Base-by-base conservation (phyloP, 2,329 filamentous ascomycete species). In the Exophiala bonariae region DNA sequence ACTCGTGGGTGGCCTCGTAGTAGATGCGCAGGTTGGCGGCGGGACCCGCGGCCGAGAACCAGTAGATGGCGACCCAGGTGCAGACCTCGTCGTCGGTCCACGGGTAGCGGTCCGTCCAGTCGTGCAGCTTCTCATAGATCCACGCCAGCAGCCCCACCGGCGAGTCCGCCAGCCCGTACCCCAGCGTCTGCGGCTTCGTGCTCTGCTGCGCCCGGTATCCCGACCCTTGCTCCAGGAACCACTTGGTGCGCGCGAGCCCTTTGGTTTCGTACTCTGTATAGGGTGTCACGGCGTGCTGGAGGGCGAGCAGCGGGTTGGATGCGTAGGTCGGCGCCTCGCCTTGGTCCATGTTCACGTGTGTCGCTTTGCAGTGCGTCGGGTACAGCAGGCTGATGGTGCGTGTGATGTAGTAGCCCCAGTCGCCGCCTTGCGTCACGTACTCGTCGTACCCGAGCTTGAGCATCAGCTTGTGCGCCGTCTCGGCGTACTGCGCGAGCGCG, bases 101-200 rank as follows among this genome's bases (percentile, higher is more conserved):
- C 0, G 78, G 70, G 60, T 89, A 89, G 1, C 58, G 59, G 58
- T 91, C 86, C 0, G 82, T 83, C 87, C 87, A 92, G 57, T 87
- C 83, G 56, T 85, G 80, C 30, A 92, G 68, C 63, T 92, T 92
- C 67, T 92, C 88, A 56, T 87, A 87, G 26, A 92, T 82, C 88
- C 88, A 93, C 0, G 85, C 80, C 1, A 92, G 71, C 3, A 89
- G 68, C 0, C 78, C 85, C 0, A 87, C 78, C 0, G 87, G 88
- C 5, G 78, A 83, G 61, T 90, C 86, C 0, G 79, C 74, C 3
- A 91, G 72, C 0, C 74, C 81, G 59, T 87, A 88, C 0, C 83
- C 83, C 0, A 91, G 61, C 0, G 87, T 92, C 41, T 88, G 81
- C 0, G 88, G 87, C 47, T 85, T 83, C 0, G 86, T 89, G 10